Base-by-base conservation (phyloP, 805 yeast genomes). In the Blastobotrys americana region DNA sequence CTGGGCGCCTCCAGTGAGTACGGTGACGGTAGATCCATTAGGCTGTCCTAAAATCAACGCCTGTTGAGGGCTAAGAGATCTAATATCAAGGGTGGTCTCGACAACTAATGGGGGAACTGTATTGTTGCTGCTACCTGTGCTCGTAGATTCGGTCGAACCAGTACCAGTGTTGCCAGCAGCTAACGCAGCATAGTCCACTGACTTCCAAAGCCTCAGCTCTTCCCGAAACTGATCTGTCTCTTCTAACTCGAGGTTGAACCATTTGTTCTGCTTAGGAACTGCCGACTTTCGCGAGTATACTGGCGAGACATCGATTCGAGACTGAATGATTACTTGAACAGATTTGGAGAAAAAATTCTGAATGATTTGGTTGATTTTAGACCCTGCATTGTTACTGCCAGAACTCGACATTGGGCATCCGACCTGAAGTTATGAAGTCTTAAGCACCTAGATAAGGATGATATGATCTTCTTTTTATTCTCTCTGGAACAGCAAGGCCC, bases 91-190 rank as follows among this genome's bases (percentile, higher is more conserved):
- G 53, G 73, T 84, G 0, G 93, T 80, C 60, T 93, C 98, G 20
- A 93, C 72, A 13, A 93, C 84, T 61, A 93, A 70, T 1, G 97
- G 96, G 1, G 95, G 86, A 13, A 80, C 61, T n/a, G 54, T 45
- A n/a, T n/a, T n/a, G n/a, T n/a, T n/a, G n/a, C n/a, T n/a, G n/a
- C n/a, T n/a, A n/a, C n/a, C n/a, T n/a, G n/a, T n/a, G n/a, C n/a
- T n/a, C n/a, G n/a, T n/a, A n/a, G n/a, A n/a, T n/a, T n/a, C n/a
- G n/a, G n/a, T n/a, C n/a, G n/a, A n/a, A n/a, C n/a, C n/a, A n/a
- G n/a, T n/a, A n/a, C n/a, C n/a, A n/a, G n/a, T n/a, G n/a, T n/a
- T n/a, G 10, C 31, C 31, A 17, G 52, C 50, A 16, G 45, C 50
- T 22, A 45, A 45, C 22, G 43, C 53, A 19, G 39, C 37, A 23